Evolutionary conservation across 352 stramenopile genomes (phyloP).

Genomic region (Globisporangium abappressorium): DNA sequence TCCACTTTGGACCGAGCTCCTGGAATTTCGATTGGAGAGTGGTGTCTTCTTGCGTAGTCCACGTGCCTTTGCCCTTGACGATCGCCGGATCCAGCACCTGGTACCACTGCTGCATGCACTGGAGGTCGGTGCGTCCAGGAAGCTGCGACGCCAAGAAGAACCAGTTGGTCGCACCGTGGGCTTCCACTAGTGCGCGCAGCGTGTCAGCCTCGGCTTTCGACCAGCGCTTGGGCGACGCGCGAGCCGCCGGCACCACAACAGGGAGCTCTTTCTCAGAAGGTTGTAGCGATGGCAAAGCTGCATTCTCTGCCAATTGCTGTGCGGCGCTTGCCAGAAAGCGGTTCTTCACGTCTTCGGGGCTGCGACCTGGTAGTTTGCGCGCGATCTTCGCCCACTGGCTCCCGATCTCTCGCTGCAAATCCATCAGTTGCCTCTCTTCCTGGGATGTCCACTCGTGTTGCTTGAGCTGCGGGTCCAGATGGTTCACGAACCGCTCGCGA

Average conservation of each 20-base stretch:
- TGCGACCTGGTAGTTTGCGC: slow-evolving; percentile 27
- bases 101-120: slow-evolving; percentile 80
- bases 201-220: slow-evolving; percentile 27
- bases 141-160: slow-evolving; percentile 75
- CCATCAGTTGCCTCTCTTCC: slow-evolving; percentile 43
- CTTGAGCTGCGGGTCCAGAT: slow-evolving; percentile 42
- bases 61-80: slow-evolving; percentile 59
- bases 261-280: background rate
- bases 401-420: slow-evolving; percentile 29
- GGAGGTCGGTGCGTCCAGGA: slow-evolving; percentile 58
- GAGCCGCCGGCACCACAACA: background rate
- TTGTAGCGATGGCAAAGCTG: background rate
- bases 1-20: slow-evolving; percentile 53
- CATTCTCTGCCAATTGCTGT: background rate
- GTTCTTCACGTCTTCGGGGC: slow-evolving; percentile 60
- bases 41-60: slow-evolving; percentile 45
- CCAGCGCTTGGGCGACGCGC: slow-evolving; percentile 19
- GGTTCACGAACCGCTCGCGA: slow-evolving; percentile 72
- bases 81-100: slow-evolving; percentile 48
- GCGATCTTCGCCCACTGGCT: slow-evolving; percentile 41
- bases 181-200: slow-evolving; percentile 34
- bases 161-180: slow-evolving; percentile 60
- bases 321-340: slow-evolving; percentile 30
- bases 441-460: slow-evolving; percentile 30
- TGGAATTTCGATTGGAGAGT: slow-evolving; percentile 39